A percentile compares a stretch with the other conserved stretches of the same genome.
Evolutionary conservation across 139 green algal species (phyloP).

Genomic region (Chlorella vulgaris): DNA sequence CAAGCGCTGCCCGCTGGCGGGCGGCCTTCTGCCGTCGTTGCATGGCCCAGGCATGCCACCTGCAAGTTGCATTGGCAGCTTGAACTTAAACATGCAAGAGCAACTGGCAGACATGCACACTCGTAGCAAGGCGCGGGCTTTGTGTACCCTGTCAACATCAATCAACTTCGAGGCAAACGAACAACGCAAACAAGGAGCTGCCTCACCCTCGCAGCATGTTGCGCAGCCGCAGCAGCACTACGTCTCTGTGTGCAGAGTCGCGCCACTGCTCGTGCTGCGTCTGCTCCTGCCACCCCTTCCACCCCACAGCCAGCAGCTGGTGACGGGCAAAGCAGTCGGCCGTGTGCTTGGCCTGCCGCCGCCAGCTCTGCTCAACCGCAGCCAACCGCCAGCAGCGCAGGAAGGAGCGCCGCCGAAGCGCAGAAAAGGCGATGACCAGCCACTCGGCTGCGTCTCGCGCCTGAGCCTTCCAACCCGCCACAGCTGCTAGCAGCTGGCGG

Average conservation of each 20-base stretch:
- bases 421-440: not conserved
- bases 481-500: not conserved
- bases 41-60: constrained; percentile 6
- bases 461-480: not conserved
- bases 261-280: constrained; percentile 25
- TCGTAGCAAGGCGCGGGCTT: no score
- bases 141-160: no score
- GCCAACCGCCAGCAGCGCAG: constrained; percentile 5
- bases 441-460: constrained; percentile 1
- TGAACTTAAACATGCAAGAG: not conserved
- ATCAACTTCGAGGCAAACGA: no score
- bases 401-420: constrained; percentile 4
- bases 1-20: not conserved
- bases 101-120: no score
- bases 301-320: not conserved
- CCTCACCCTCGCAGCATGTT: constrained; percentile 15
- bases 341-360: not conserved
- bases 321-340: not conserved
- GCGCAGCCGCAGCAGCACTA: constrained; percentile 1
- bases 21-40: constrained; percentile 20
- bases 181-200: no score
- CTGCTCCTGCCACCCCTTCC: constrained; percentile 5
- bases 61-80: not conserved
- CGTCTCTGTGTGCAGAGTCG: constrained; percentile 14
- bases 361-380: not conserved